Evolutionary conservation across 352 stramenopile genomes (phyloP).

Genomic region (Hyaloperonospora arabidopsidis): DNA sequence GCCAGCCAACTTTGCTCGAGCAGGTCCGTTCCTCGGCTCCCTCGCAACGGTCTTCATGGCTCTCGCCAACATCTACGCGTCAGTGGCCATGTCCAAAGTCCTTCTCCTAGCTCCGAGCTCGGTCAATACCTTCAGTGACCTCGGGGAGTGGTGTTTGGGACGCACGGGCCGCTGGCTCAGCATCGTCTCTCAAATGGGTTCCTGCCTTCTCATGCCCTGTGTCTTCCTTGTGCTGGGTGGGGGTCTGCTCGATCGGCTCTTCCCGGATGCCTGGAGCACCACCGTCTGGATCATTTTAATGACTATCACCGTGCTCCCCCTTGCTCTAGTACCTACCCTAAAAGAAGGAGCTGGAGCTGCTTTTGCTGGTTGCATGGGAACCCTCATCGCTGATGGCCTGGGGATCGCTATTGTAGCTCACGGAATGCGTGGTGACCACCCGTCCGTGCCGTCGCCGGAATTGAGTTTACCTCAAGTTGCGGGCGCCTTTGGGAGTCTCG

Average conservation of each 20-base stretch:
- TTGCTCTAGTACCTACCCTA: slow-evolving; percentile 49
- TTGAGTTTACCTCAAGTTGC: slow-evolving; percentile 43
- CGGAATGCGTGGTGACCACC: slow-evolving; percentile 23
- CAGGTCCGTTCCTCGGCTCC: slow-evolving; percentile 33
- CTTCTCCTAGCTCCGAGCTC: slow-evolving; percentile 44
- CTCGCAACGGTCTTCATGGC: slow-evolving; percentile 51
- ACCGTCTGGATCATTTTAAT: slow-evolving; percentile 63
- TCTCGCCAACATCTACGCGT: slow-evolving; percentile 53
- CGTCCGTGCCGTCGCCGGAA: slow-evolving; percentile 35
- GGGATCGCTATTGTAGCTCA: slow-evolving; percentile 22
- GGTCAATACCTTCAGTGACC: slow-evolving; percentile 54
- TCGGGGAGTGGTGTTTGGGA: slow-evolving; percentile 35
- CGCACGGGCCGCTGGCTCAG: slow-evolving; percentile 43
- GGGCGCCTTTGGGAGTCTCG: slow-evolving; percentile 53
- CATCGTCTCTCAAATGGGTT: slow-evolving; percentile 46
- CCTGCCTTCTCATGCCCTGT: slow-evolving; percentile 47
- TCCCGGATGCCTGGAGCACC: slow-evolving; percentile 37
- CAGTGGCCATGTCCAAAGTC: slow-evolving; percentile 47
- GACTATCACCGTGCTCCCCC: slow-evolving; percentile 38
- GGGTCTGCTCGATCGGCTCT: slow-evolving; percentile 44
- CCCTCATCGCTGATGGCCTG: slow-evolving; percentile 23
- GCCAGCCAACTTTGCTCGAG: slow-evolving; percentile 57
- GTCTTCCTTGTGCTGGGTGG: slow-evolving; percentile 42
- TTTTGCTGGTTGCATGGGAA: slow-evolving; percentile 51
- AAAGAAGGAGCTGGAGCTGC: slow-evolving; percentile 51